Evolutionary conservation across 805 yeast species (phyloP), one percentile per base, ranked within the genome.

Genomic region (Ogataea populi-albae): DNA sequence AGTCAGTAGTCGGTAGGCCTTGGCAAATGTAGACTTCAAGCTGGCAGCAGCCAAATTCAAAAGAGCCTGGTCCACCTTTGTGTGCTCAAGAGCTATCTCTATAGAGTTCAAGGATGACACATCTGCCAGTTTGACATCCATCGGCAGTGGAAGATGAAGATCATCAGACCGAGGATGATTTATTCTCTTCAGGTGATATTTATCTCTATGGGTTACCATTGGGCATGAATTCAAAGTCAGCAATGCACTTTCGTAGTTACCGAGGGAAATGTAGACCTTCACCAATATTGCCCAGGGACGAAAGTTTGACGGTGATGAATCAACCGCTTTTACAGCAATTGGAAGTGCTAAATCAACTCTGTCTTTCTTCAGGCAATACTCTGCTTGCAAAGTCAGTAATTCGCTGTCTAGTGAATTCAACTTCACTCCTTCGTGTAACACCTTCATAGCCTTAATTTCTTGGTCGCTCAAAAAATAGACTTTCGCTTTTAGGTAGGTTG

Each of bases 201-300:
- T 74, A 48, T 84, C 93, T 52, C 77, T 80, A 50, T 79, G 77
- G 8, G 83, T 75, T 35, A 79, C 79, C 87, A 85, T 82, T 17
- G 94, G 94, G 52, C 89, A 82, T 11, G 91, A 79, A 50, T 85
- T 85, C 46, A 85, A 66, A 1, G 88, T 75, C 38, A 83, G 61
- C 35, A 85, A 65, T 1, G 93, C 85, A 47, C 81, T 74, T 54
- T 83, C 89, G 54, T 77, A 75, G 57, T 82, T 81, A 18, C 77
- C 78, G 34, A 75, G 54, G 29, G 71, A 70, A 25, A 83, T 75
- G 56, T 84, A 83, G 1, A 77, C 73, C 47, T 71, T 70, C 6
- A 83, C 84, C 39, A 85, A 59, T 38, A 75, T 61, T 3, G 81
- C 71, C 95, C 95, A 85, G 3, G 87, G 75, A 46, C 68, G 73